These are phyloP conservation scores for Spiromastix sp. DNA, from an alignment of 2,329 filamentous ascomycete genomes.

Conservation along the genomic window DNA sequence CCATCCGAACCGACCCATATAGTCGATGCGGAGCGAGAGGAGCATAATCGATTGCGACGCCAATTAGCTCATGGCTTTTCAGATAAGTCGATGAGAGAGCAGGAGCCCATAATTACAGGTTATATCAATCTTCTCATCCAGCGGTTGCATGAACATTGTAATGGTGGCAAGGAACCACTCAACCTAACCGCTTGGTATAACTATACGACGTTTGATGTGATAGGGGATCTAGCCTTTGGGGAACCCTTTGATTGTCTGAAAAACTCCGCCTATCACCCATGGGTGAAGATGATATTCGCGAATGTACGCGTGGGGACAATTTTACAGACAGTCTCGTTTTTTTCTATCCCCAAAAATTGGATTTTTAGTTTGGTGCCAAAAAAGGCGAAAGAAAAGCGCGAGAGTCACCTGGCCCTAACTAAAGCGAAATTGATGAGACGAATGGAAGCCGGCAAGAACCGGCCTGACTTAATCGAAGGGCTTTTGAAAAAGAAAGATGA, in stretches of 20 bases:
- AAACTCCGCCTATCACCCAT: slow-evolving; percentile 17
- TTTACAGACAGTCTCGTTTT: background rate
- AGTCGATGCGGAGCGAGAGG: slow-evolving; percentile 11
- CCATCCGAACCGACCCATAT: slow-evolving; percentile 4
- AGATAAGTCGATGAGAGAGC: slow-evolving; percentile 27
- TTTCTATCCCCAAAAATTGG: background rate
- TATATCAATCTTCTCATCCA: slow-evolving; percentile 24
- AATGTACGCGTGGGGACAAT: background rate
- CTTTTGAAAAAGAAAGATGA: background rate
- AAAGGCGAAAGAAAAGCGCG: background rate
- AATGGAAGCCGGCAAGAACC: background rate
- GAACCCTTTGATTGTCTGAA: slow-evolving; percentile 21
- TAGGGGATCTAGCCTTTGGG: slow-evolving; percentile 22
- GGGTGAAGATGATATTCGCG: slow-evolving; percentile 13
- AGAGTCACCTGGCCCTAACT: background rate
- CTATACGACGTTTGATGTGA: slow-evolving; percentile 24
- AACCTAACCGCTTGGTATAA: slow-evolving; percentile 23
- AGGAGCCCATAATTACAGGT: slow-evolving; percentile 22
- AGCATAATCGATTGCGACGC: slow-evolving; percentile 19
- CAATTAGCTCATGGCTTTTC: slow-evolving; percentile 30
- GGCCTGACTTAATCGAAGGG: background rate
- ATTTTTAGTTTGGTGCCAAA: background rate
- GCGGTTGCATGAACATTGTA: slow-evolving; percentile 13
- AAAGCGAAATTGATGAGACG: background rate
- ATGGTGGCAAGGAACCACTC: slow-evolving; percentile 8